A percentile compares a stretch with the other conserved stretches of the same genome.
phyloP scores from a whole-genome alignment of 2,329 filamentous ascomycete genomes.

The Talaromyces sp. region DNA sequence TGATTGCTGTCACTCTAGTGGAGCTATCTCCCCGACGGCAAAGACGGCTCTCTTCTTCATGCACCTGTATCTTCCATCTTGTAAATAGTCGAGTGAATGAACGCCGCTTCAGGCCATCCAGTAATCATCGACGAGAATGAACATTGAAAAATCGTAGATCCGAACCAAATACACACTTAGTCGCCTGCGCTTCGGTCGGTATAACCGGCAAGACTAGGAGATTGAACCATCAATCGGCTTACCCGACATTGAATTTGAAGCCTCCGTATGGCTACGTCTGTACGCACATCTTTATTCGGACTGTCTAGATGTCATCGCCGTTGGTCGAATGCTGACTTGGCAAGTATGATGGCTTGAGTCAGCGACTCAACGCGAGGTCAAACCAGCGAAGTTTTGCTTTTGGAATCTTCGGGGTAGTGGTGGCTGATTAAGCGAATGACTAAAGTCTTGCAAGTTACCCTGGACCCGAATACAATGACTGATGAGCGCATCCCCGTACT shows the following conservation, averaged over 20 bases:
- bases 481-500: too few species aligned
- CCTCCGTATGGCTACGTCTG: too few species aligned
- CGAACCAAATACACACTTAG: neutral
- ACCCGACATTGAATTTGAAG: neutral
- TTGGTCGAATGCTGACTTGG: too few species aligned
- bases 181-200: constrained; percentile 2
- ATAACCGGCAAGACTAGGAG: neutral
- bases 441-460: too few species aligned
- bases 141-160: neutral
- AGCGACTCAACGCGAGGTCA: too few species aligned
- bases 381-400: too few species aligned
- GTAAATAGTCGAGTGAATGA: neutral
- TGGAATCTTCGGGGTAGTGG: too few species aligned
- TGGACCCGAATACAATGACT: too few species aligned
- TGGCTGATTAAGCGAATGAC: too few species aligned
- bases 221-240: neutral
- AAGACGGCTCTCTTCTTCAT: neutral
- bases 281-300: neutral
- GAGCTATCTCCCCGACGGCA: constrained; percentile 8
- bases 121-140: neutral
- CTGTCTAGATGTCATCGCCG: neutral
- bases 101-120: neutral
- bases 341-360: too few species aligned
- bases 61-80: neutral
- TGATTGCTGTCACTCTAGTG: neutral